Evolutionary conservation across 306 rosid species (phyloP).

Genomic region (Lathyrus oleraceus): DNA sequence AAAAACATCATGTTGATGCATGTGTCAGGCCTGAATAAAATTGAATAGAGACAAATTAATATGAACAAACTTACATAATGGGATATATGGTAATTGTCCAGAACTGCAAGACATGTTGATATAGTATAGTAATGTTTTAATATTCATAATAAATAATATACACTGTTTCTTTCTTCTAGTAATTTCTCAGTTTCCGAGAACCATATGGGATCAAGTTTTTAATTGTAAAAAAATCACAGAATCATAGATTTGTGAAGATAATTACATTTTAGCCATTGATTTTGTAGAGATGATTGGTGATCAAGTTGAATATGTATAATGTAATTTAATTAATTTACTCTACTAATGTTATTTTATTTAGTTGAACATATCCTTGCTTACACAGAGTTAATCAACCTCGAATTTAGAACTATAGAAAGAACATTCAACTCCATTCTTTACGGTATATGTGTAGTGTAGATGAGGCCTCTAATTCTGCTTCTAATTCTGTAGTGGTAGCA

Average conservation of each 20-base stretch:
- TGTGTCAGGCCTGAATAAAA: constrained; percentile 36
- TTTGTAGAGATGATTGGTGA: background rate
- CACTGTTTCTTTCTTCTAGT: background rate
- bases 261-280: background rate
- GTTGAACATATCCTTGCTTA: background rate
- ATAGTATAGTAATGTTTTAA: constrained; percentile 16
- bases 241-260: background rate
- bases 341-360: background rate
- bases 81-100: background rate
- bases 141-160: constrained; percentile 23
- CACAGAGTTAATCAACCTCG: constrained; percentile 7
- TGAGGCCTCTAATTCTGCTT: background rate
- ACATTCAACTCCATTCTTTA: constrained; percentile 5
- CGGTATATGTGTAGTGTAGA: background rate
- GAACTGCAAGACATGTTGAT: constrained; percentile 1
- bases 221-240: constrained; percentile 5
- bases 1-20: constrained; percentile 33
- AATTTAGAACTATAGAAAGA: background rate
- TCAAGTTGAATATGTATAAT: background rate
- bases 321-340: background rate
- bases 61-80: constrained; percentile 29
- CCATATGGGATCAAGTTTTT: background rate
- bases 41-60: constrained; percentile 31
- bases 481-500: background rate
- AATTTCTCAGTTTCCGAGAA: constrained; percentile 13